Percentiles rank a stretch among this genome's conserved stretches.
phyloP scores from a whole-genome alignment of 2,329 filamentous ascomycete genomes.

The Fusarium piperis region DNA sequence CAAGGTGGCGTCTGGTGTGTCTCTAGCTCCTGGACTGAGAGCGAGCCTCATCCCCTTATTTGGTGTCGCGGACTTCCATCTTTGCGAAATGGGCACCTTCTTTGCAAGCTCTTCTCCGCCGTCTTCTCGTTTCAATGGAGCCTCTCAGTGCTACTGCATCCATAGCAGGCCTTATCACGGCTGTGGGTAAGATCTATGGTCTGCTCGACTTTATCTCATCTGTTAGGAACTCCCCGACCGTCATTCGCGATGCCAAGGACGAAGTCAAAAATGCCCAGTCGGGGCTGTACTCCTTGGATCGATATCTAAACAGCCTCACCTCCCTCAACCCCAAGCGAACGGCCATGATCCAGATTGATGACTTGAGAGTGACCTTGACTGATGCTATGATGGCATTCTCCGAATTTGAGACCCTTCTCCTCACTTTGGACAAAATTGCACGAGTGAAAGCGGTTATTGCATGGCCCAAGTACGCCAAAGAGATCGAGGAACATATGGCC shows the following conservation, averaged over 20 bases:
- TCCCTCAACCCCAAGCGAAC: neutral
- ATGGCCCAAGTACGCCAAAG: neutral
- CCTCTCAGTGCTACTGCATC: neutral
- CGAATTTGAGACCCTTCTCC: neutral
- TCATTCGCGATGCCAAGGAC: neutral
- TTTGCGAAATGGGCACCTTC: neutral
- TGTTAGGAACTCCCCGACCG: neutral
- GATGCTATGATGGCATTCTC: neutral
- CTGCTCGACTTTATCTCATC: neutral
- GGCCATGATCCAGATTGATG: neutral
- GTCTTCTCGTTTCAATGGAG: neutral
- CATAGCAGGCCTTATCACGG: neutral
- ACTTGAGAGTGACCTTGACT: neutral
- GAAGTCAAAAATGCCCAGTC: neutral
- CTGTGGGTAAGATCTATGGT: neutral
- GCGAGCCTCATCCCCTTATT: neutral
- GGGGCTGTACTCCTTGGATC: neutral
- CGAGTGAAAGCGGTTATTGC: neutral
- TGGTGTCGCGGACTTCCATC: neutral
- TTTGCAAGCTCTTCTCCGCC: neutral
- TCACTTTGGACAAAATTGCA: neutral
- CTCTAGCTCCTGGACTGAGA: neutral
- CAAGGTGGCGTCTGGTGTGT: neutral
- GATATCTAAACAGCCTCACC: neutral
- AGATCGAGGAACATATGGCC: neutral